Conservation (phyloP, 768 basidiomycete species). For the Suillus tomentosus region DNA sequence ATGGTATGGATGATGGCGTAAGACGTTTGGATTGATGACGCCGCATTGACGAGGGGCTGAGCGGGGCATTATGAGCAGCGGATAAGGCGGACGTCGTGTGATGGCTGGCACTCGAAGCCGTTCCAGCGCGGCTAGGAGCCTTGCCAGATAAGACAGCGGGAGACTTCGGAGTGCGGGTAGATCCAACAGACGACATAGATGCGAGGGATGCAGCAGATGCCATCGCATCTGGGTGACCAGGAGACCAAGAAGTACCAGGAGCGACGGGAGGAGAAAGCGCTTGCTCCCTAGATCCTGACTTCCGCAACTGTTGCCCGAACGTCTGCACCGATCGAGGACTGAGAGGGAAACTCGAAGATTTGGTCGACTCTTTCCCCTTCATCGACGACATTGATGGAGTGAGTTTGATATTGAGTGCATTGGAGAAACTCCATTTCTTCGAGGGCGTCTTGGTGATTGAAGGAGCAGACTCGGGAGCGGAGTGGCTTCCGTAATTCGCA, state of each 20-base stretch:
- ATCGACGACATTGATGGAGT: conserved; percentile 61
- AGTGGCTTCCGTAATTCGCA: conserved; percentile 37
- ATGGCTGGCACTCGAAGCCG: conserved; percentile 76
- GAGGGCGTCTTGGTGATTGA: conserved; percentile 73
- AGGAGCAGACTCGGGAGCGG: conserved; percentile 46
- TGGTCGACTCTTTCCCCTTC: conserved; percentile 44
- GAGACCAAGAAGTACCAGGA: conserved; percentile 61
- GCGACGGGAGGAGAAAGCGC: conserved; percentile 44
- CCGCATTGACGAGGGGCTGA: conserved; percentile 73
- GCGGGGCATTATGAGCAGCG: conserved; percentile 57
- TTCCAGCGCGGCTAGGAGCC: conserved; percentile 72
- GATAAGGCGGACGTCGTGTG: conserved; percentile 58
- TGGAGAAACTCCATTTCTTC: conserved; percentile 98
- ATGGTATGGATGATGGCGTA: conserved; percentile 91
- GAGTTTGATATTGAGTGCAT: conserved; percentile 75
- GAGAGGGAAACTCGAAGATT: conserved; percentile 58
- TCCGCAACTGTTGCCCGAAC: conserved; percentile 67
- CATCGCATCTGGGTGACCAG: conserved; percentile 76
- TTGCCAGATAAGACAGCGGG: conserved; percentile 46
- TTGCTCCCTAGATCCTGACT: conserved; percentile 70
- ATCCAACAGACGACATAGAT: conserved; percentile 74
- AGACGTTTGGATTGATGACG: conserved; percentile 73
- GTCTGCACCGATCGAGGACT: conserved; percentile 66
- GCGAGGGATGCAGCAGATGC: conserved; percentile 73
- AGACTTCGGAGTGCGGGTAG: conserved; percentile 53